phyloP scores from a whole-genome alignment of 2,329 filamentous ascomycete species.

The Myotisia sp. region DNA sequence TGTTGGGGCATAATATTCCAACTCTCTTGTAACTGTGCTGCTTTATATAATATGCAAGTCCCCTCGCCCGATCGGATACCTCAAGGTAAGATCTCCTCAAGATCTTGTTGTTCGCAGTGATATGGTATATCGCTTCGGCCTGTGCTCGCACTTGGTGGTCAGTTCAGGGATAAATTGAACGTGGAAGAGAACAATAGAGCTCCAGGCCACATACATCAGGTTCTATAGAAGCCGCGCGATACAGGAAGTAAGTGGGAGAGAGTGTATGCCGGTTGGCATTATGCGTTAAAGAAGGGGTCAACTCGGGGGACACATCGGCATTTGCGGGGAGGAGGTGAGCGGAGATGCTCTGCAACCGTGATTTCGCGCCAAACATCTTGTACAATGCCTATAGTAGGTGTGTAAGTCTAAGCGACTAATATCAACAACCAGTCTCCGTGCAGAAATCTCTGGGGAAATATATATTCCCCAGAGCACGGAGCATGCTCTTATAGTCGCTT shows the following conservation, averaged over 20 bases:
- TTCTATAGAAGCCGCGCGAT: slow-evolving; percentile 75
- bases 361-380: slow-evolving; percentile 18
- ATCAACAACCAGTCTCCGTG: no score
- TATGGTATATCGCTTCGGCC: slow-evolving; percentile 71
- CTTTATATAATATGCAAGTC: slow-evolving; percentile 73
- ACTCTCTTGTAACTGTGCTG: slow-evolving; percentile 61
- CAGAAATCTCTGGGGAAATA: no score
- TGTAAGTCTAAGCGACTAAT: no score
- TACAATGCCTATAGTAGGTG: no score
- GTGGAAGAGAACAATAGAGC: slow-evolving; percentile 1
- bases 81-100: slow-evolving; percentile 66
- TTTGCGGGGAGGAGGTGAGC: slow-evolving; percentile 17
- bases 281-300: slow-evolving; percentile 15
- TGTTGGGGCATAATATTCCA: slow-evolving; percentile 81
- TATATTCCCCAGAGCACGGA: no score
- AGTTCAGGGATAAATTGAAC: background rate
- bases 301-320: slow-evolving; percentile 16
- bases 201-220: slow-evolving; percentile 43
- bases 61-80: slow-evolving; percentile 71
- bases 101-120: slow-evolving; percentile 60
- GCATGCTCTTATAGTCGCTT: no score
- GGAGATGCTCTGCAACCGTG: slow-evolving; percentile 19
- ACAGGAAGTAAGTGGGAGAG: slow-evolving; percentile 75
- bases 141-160: slow-evolving; percentile 14
- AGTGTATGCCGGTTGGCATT: slow-evolving; percentile 41